These are phyloP conservation scores for Rhizophora apiculata DNA, from an alignment of 345 rosid genomes.

Conservation along the genomic window DNA sequence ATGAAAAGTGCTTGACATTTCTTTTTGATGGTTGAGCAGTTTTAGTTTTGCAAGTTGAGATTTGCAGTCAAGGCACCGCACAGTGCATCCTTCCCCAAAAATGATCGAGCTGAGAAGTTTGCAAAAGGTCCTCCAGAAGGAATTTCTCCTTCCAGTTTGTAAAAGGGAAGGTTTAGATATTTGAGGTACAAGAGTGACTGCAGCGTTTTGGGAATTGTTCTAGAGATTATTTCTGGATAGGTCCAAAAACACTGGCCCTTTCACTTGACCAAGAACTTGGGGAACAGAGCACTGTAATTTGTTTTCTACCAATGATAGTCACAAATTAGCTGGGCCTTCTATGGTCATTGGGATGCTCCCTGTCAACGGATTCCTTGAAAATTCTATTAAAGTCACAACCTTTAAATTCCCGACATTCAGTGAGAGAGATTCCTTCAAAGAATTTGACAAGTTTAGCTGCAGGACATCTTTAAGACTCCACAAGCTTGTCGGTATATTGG, in stretches of 20 bases:
- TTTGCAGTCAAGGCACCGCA: too few species aligned
- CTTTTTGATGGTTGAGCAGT: too few species aligned
- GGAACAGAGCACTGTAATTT: constrained; percentile 8
- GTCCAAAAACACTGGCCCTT: not conserved
- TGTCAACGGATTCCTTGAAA: constrained; percentile 18
- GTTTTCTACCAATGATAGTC: constrained; percentile 6
- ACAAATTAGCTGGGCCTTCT: not conserved
- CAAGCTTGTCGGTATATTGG: not conserved
- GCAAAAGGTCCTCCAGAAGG: too few species aligned
- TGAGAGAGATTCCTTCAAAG: constrained; percentile 12
- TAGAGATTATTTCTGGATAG: too few species aligned
- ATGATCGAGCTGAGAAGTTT: too few species aligned
- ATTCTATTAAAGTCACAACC: not conserved
- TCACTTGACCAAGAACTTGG: not conserved
- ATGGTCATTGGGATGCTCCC: constrained; percentile 12
- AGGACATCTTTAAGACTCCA: not conserved
- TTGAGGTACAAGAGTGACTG: too few species aligned
- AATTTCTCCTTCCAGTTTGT: too few species aligned
- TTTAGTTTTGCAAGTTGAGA: too few species aligned
- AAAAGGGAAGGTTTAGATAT: too few species aligned
- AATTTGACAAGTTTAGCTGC: not conserved
- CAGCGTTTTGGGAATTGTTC: too few species aligned
- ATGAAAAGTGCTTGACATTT: too few species aligned
- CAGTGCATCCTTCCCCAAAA: too few species aligned
- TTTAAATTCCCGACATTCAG: constrained; percentile 2